Conservation (phyloP, 2,329 filamentous ascomycete genomes). For the Ophiostoma australiae region DNA sequence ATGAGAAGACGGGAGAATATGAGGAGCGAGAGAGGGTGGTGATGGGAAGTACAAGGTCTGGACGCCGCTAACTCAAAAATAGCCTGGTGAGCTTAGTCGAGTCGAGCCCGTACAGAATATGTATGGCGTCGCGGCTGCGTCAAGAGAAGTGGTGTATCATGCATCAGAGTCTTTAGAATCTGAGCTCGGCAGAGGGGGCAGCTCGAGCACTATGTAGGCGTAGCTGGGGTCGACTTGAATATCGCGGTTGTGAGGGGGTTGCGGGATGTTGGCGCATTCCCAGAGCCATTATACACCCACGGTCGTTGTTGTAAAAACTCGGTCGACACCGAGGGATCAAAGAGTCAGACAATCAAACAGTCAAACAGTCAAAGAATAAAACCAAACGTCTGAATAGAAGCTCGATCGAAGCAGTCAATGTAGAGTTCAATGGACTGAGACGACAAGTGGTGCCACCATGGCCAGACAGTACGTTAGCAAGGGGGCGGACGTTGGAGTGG, state of each 20-base stretch:
- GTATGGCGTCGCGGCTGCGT: not conserved
- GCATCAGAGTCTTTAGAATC: not conserved
- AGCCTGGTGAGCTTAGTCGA: not conserved
- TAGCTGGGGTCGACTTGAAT: not conserved
- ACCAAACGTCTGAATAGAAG: not conserved
- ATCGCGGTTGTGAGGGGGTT: not conserved
- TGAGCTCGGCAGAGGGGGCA: not conserved
- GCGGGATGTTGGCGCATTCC: not conserved
- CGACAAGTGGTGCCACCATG: not conserved
- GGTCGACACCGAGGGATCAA: no score
- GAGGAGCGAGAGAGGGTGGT: not conserved
- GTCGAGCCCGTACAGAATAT: not conserved
- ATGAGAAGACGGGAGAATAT: not conserved
- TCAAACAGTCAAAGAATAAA: not conserved
- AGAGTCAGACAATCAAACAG: no score
- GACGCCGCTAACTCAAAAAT: not conserved
- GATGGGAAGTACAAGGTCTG: not conserved
- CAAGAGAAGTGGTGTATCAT: conserved; percentile 5
- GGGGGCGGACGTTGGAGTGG: not conserved
- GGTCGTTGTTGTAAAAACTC: not conserved
- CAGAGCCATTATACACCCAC: not conserved
- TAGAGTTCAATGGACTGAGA: not conserved
- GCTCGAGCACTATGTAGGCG: not conserved
- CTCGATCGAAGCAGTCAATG: no score
- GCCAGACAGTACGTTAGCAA: not conserved